phyloP scores from a whole-genome alignment of 495 filamentous ascomycete genomes.

The Lasiosphaeriaceae sp. region DNA sequence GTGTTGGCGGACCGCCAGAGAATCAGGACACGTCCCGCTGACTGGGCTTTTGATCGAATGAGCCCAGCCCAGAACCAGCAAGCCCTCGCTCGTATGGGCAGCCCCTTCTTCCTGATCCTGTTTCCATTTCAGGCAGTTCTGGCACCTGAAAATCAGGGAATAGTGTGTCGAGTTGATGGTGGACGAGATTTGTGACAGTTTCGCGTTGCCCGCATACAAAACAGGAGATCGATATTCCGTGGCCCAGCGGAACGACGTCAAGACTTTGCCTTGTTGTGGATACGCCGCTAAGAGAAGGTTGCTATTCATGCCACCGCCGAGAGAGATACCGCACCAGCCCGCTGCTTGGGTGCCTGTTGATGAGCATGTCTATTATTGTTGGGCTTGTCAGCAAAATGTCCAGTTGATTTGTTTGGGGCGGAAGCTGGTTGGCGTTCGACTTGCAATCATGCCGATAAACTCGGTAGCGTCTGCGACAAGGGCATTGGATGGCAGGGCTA shows the following conservation, averaged over 20 bases:
- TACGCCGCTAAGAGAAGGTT: constrained; percentile 53
- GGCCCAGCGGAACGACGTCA: constrained; percentile 51
- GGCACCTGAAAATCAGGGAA: constrained; percentile 58
- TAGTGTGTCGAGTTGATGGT: constrained; percentile 52
- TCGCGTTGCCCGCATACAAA: constrained; percentile 54
- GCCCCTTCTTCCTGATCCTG: constrained; percentile 16
- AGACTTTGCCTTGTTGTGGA: constrained; percentile 36
- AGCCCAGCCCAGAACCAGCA: constrained; percentile 28
- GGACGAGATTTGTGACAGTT: constrained; percentile 52
- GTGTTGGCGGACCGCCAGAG: constrained; percentile 29
- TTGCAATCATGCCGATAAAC: constrained; percentile 55
- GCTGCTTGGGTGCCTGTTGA: not conserved
- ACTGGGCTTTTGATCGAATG: constrained; percentile 27
- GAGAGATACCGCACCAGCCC: constrained; percentile 53
- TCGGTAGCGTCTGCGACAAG: constrained; percentile 49
- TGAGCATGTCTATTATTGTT: constrained; percentile 14
- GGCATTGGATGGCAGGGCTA: constrained; percentile 50
- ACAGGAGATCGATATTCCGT: constrained; percentile 50
- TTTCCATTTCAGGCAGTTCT: constrained; percentile 57
- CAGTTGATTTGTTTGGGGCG: not conserved
- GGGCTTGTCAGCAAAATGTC: not conserved
- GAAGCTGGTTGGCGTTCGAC: not conserved
- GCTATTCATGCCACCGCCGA: constrained; percentile 51
- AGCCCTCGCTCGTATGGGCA: constrained; percentile 19
- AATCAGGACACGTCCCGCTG: constrained; percentile 26